A percentile compares a stretch with the other conserved stretches of the same genome.
Evolutionary conservation across 495 filamentous ascomycete genomes (phyloP).

Genomic region (Trichodelitschia bisporula): DNA sequence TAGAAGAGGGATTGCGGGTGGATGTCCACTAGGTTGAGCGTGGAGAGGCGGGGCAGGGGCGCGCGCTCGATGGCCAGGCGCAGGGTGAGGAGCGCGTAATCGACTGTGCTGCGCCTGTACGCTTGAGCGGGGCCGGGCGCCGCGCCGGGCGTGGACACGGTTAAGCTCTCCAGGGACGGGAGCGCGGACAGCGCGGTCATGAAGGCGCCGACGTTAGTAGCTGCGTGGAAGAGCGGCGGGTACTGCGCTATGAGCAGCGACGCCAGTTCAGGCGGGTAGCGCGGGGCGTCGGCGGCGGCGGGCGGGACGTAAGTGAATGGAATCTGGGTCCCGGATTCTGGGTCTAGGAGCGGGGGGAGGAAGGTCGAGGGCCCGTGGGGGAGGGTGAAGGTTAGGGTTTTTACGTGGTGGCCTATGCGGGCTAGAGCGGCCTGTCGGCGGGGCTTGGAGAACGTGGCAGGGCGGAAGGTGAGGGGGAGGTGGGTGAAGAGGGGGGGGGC

Average conservation of each 20-base stretch:
- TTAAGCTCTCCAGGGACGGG: conserved; percentile 38
- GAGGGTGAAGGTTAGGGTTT: conserved; percentile 42
- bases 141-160: conserved; percentile 47
- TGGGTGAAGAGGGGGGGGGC: conserved; percentile 26
- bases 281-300: conserved; percentile 21
- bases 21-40: conserved; percentile 37
- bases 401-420: conserved; percentile 45
- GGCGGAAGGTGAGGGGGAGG: conserved; percentile 36
- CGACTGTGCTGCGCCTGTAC: conserved; percentile 47
- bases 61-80: conserved; percentile 51
- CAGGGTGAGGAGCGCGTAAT: conserved; percentile 60
- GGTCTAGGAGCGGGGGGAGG: conserved; percentile 49
- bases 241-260: conserved; percentile 59
- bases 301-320: conserved; percentile 53
- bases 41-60: conserved; percentile 29
- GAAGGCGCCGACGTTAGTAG: conserved; percentile 61
- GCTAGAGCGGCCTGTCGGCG: conserved; percentile 40
- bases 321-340: conserved; percentile 41
- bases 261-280: conserved; percentile 38
- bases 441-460: conserved; percentile 43
- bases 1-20: conserved; percentile 47
- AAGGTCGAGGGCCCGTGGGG: conserved; percentile 47
- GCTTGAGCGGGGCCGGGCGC: conserved; percentile 26
- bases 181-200: conserved; percentile 39
- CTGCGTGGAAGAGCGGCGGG: conserved; percentile 58